Base-by-base conservation (phyloP, 1,139 yeast species). In the Pichia sp. region DNA sequence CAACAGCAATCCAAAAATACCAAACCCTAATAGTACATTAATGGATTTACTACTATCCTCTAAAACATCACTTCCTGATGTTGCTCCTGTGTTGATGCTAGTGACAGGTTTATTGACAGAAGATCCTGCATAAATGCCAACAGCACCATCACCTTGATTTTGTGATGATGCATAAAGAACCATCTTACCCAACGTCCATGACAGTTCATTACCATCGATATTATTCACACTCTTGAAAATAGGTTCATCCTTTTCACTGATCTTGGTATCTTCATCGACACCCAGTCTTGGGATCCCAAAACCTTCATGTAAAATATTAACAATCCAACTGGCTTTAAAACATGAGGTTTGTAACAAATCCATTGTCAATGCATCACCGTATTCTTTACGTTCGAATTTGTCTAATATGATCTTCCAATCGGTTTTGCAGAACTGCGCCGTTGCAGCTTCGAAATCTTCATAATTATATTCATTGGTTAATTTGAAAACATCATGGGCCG, bases 171-270 rank as follows among this genome's bases (percentile, higher is more conserved):
- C 66, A 59, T 85, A 85, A 27, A 88, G 62, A 4, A 88, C 66
- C 20, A 94, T 94, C 50, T 91, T 73, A 7, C 96, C 96, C 42
- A 87, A 66, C 1, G 96, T 86, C 96, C 96, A 88, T 0, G 94
- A 82, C 47, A 87, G 79, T 39, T 85, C 82, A 4, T 81, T 74
- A 0, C 89, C 91, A 39, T 81, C 79, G 42, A 86, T 69, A 44
- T 75, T 70, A 52, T 85, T 86, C 8, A 85, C 83, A 39, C 87
- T 73, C 54, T 80, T 81, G 52, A 88, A 76, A 0, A 51, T 42
- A 4, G 58, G 85, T 44, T 41, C 58, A 47, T 44, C 50, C 4
- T 52, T 44, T 12, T 52, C 55, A 53, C 40, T 62, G 48, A 48
- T 50, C 7, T 50, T 49, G 19, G 51, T 50, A 3, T 63, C 62